Evolutionary conservation across 1,284 basidiomycete species (phyloP), one percentile per base, ranked within the genome.

Genomic region (Taiwanofungus camphoratus): DNA sequence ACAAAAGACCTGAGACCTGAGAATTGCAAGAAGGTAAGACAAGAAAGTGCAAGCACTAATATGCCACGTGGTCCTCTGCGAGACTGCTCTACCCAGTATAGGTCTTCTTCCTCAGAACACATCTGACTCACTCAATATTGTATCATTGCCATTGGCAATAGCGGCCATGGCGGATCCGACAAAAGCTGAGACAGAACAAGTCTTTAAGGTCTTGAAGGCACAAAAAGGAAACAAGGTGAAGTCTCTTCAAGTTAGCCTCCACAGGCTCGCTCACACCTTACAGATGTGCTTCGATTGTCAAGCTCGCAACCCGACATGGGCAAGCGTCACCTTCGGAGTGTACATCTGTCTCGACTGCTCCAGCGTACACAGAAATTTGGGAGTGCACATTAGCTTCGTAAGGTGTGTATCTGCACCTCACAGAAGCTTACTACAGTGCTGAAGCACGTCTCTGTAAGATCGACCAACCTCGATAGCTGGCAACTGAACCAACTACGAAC

Each of bases 321-420:
- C 93, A 2, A 94, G 90, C 51, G 92, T 96, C 24, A 95, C 92
- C 0, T 99, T 87, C 61, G 95, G 91, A 39, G 85, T 99, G 35
- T 99, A 99, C 68, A 95, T 99, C 60, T 99, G 95, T 61, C 73
- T 99, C 35, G 94, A 99, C 57, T 99, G 95, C 73, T 98, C 94
- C 4, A 90, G 87, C 51, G 76, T 91, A 12, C 95, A 99, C 66
- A 78, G 95, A 45, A 98, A 96, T 65, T 86, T 98, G 79, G 95
- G 95, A 55, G 96, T 99, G 15, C 95, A 99, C 64, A 94, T 99
- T 65, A 91, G 83, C 52, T 99, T 99, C 61, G 95, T 99, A 35
- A 76, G 93, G 88, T 93, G 60, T 53, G 86, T 69, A 3, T 9
- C n/a, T 36, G 21, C 24, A n/a, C n/a, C n/a, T n/a, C n/a, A n/a